A percentile compares a stretch with the other conserved stretches of the same genome.
These are phyloP conservation scores for Colletotrichum lindemuthianum DNA, from an alignment of 2,329 filamentous ascomycete genomes.

Conservation along the genomic window DNA sequence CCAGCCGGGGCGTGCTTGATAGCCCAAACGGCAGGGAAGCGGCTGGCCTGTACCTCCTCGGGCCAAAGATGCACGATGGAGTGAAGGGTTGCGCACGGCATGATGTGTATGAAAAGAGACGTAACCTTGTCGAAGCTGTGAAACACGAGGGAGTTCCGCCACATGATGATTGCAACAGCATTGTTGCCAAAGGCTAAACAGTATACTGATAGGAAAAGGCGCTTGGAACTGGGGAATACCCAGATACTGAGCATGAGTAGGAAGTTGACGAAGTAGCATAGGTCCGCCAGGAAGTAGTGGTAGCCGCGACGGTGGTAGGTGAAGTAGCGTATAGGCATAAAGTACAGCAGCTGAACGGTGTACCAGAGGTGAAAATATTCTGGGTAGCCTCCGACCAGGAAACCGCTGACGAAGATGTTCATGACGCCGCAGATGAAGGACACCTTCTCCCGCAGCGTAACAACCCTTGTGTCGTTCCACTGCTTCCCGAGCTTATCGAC, in stretches of 20 bases:
- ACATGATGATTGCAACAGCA: constrained; percentile 97
- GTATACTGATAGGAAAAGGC: constrained; percentile 90
- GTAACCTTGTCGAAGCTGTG: constrained; percentile 99
- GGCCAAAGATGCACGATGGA: constrained; percentile 87
- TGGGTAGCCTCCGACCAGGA: constrained; percentile 86
- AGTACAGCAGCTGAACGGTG: constrained; percentile 85
- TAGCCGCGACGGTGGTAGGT: constrained; percentile 92
- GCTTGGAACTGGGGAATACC: constrained; percentile 89
- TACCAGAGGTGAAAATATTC: constrained; percentile 95
- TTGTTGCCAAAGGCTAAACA: constrained; percentile 97
- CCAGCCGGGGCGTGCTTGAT: constrained; percentile 77
- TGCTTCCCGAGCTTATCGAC: constrained; percentile 87
- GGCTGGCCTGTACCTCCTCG: constrained; percentile 69
- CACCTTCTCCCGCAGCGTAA: constrained; percentile 91
- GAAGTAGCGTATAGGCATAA: constrained; percentile 95
- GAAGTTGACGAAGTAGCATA: constrained; percentile 98
- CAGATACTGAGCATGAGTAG: constrained; percentile 85
- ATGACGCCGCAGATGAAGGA: constrained; percentile 96
- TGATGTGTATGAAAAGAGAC: constrained; percentile 98
- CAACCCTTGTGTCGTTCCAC: constrained; percentile 90
- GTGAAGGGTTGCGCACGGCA: constrained; percentile 95
- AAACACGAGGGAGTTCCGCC: constrained; percentile 98
- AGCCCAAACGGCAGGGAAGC: constrained; percentile 86
- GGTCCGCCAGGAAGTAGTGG: constrained; percentile 95
- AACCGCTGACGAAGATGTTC: constrained; percentile 97